Percentiles rank a stretch among this genome's conserved stretches.
phyloP scores from a whole-genome alignment of 306 rosid genomes.

The Senna tora region DNA sequence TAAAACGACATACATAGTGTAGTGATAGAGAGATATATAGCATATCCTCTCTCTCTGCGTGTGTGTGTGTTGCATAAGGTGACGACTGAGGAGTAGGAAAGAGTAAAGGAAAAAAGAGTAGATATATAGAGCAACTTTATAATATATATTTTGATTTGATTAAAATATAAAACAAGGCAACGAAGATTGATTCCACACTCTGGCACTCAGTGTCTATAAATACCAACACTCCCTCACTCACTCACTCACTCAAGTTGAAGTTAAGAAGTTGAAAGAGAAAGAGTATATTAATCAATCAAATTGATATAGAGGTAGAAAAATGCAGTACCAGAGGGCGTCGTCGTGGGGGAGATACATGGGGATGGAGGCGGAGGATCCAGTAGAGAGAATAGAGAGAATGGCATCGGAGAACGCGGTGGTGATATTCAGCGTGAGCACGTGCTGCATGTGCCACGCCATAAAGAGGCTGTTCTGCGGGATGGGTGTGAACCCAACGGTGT shows the following conservation, averaged over 20 bases:
- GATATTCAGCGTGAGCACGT: slow-evolving; percentile 87
- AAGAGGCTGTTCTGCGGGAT: slow-evolving; percentile 89
- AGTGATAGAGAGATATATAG: too few species aligned
- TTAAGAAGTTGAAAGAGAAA: too few species aligned
- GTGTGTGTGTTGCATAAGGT: too few species aligned
- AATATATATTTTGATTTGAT: too few species aligned
- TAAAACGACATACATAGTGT: too few species aligned
- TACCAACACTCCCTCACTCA: slow-evolving; percentile 44
- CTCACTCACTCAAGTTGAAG: neutral
- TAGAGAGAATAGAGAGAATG: slow-evolving; percentile 73
- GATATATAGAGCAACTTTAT: too few species aligned
- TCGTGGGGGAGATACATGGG: slow-evolving; percentile 61
- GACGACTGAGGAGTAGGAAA: too few species aligned
- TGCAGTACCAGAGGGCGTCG: slow-evolving; percentile 57
- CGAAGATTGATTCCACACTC: too few species aligned
- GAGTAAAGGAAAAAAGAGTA: too few species aligned
- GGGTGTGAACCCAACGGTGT: slow-evolving; percentile 91
- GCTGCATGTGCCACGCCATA: slow-evolving; percentile 98
- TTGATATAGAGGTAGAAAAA: slow-evolving; percentile 14
- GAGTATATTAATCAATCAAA: too few species aligned
- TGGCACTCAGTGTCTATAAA: slow-evolving; percentile 59
- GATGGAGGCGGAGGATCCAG: slow-evolving; percentile 56
- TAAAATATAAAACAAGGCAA: too few species aligned
- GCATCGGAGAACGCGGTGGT: slow-evolving; percentile 94
- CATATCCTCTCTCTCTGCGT: too few species aligned